These are phyloP conservation scores for Nitzschia sp. DNA, from an alignment of 108 stramenopile species.

Conservation along the genomic window DNA sequence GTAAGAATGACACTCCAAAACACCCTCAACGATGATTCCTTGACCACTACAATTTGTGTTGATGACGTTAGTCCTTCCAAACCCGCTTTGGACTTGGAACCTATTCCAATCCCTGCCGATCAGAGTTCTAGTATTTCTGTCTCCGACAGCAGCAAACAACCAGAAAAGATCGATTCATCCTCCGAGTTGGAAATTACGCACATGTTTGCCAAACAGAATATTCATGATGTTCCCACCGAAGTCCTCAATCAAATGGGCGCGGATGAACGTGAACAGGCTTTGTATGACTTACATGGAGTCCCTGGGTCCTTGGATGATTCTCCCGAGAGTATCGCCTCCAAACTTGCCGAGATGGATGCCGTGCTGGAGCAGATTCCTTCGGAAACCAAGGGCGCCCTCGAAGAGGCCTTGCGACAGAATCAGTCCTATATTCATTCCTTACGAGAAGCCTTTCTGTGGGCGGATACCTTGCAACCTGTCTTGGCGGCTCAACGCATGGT, in stretches of 20 bases:
- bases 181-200: no score
- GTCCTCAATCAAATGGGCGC: background rate
- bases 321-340: background rate
- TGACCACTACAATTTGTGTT: no score
- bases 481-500: conserved; percentile 22
- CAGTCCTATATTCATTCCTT: background rate
- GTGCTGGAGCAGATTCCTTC: background rate
- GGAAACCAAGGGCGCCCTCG: background rate
- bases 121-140: no score
- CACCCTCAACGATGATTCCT: no score
- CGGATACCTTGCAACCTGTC: background rate
- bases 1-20: no score
- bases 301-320: conserved; percentile 1
- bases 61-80: no score
- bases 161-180: no score
- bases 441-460: background rate
- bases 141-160: no score
- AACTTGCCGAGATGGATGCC: conserved; percentile 12
- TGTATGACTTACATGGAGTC: conserved; percentile 17
- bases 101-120: no score
- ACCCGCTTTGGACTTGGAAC: no score
- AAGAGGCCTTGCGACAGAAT: background rate
- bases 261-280: background rate
- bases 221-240: conserved; percentile 12
- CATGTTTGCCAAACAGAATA: conserved; percentile 13